A percentile compares a stretch with the other conserved stretches of the same genome.
phyloP scores from a whole-genome alignment of 2,329 filamentous ascomycete genomes.

The Niveomyces coronatus region DNA sequence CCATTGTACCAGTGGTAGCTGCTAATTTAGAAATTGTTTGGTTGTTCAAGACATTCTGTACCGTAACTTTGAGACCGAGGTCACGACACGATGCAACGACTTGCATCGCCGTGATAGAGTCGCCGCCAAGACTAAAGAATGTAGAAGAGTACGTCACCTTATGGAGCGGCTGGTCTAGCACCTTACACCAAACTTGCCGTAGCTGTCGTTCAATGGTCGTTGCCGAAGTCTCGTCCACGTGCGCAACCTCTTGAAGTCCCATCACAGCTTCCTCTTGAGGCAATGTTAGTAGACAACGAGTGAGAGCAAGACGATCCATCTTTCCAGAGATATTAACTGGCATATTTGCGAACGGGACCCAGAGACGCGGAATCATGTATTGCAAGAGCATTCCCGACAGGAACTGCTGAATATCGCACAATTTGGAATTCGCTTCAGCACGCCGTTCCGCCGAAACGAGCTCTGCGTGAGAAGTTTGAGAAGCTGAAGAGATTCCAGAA shows the following conservation, averaged over 20 bases:
- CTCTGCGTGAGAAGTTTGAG: no score
- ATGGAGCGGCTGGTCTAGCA: constrained; percentile 23
- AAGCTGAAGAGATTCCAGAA: no score
- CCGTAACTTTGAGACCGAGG: constrained; percentile 16
- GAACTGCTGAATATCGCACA: no score
- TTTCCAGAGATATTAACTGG: no score
- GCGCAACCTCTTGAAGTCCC: background rate
- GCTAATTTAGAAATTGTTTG: background rate
- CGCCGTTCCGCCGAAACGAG: no score
- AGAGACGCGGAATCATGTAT: no score
- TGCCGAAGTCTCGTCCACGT: background rate
- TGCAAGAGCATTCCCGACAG: no score
- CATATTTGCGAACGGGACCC: no score
- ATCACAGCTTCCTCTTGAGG: background rate
- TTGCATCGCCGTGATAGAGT: constrained; percentile 28
- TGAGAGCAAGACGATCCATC: no score
- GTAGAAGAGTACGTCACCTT: constrained; percentile 18
- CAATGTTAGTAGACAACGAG: background rate
- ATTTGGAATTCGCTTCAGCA: no score
- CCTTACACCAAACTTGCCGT: constrained; percentile 23
- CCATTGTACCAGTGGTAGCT: background rate
- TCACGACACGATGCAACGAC: constrained; percentile 22
- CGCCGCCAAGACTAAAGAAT: constrained; percentile 27
- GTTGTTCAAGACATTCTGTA: constrained; percentile 14
- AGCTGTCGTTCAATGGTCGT: constrained; percentile 6